Percentiles rank a stretch among this genome's conserved stretches.
phyloP scores from a whole-genome alignment of 2,329 filamentous ascomycete species.

The Chrysoporthe deuterocubensis region DNA sequence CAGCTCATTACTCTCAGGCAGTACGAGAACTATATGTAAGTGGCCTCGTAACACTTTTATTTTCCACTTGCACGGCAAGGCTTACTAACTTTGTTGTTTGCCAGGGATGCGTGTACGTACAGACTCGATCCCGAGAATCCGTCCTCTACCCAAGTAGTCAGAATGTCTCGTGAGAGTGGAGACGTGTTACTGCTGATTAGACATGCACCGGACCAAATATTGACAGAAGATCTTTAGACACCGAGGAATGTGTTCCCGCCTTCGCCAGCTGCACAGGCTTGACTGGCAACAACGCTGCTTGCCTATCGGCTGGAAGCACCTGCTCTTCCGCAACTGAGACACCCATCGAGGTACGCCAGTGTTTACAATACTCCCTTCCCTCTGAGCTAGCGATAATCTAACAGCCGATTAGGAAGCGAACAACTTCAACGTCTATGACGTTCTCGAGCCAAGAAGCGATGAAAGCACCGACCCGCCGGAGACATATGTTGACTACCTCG shows the following conservation, averaged over 20 bases:
- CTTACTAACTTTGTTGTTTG: neutral
- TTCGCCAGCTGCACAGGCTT: slow-evolving; percentile 30
- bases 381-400: neutral
- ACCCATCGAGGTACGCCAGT: slow-evolving; percentile 26
- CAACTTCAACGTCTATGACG: slow-evolving; percentile 52
- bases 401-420: slow-evolving; percentile 13
- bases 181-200: neutral
- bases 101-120: slow-evolving; percentile 15
- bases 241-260: slow-evolving; percentile 33
- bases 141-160: neutral
- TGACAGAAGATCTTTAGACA: slow-evolving; percentile 16
- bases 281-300: slow-evolving; percentile 38
- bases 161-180: neutral
- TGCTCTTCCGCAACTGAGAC: slow-evolving; percentile 37
- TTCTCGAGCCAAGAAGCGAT: slow-evolving; percentile 37
- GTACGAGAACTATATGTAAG: slow-evolving; percentile 24
- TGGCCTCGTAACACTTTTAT: neutral
- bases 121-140: neutral
- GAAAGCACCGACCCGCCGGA: slow-evolving; percentile 43
- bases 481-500: slow-evolving; percentile 48
- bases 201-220: neutral
- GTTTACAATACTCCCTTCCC: neutral
- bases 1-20: slow-evolving; percentile 32
- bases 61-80: slow-evolving; percentile 11
- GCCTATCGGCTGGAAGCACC: slow-evolving; percentile 33